These are phyloP conservation scores for Backusella luteola DNA, from an alignment of 192 early-diverging fungal genomes.

Conservation along the genomic window DNA sequence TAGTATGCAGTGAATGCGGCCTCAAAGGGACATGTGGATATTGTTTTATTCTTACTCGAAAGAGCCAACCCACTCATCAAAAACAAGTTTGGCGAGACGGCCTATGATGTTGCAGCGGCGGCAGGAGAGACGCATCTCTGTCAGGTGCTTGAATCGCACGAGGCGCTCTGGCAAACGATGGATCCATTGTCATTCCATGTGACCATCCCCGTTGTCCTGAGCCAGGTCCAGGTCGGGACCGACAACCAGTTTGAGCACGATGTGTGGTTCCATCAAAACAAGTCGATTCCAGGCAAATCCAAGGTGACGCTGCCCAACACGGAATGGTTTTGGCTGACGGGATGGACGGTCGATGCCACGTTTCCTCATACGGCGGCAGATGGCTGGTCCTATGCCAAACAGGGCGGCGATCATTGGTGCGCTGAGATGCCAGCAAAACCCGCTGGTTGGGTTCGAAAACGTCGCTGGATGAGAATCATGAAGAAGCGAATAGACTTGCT, in stretches of 20 bases:
- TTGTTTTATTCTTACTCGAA: constrained; percentile 58
- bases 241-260: background rate
- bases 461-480: constrained; percentile 4
- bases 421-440: background rate
- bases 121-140: constrained; percentile 60
- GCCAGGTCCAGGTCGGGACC: background rate
- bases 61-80: constrained; percentile 55
- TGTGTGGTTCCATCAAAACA: background rate
- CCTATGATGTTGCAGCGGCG: constrained; percentile 73
- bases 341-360: background rate
- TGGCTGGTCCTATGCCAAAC: constrained; percentile 6
- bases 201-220: constrained; percentile 1
- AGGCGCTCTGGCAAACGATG: constrained; percentile 36
- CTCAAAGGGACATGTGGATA: constrained; percentile 57
- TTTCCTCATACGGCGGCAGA: background rate
- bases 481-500: background rate
- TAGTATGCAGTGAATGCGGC: constrained; percentile 55
- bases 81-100: constrained; percentile 62
- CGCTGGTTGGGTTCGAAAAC: background rate
- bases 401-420: background rate
- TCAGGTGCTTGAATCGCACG: constrained; percentile 55
- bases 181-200: background rate
- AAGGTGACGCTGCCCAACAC: background rate
- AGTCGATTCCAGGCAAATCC: background rate
- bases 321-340: constrained; percentile 7